Evolutionary conservation across 2,329 filamentous ascomycete species (phyloP).

Genomic region (Fusarium nisikadoi): DNA sequence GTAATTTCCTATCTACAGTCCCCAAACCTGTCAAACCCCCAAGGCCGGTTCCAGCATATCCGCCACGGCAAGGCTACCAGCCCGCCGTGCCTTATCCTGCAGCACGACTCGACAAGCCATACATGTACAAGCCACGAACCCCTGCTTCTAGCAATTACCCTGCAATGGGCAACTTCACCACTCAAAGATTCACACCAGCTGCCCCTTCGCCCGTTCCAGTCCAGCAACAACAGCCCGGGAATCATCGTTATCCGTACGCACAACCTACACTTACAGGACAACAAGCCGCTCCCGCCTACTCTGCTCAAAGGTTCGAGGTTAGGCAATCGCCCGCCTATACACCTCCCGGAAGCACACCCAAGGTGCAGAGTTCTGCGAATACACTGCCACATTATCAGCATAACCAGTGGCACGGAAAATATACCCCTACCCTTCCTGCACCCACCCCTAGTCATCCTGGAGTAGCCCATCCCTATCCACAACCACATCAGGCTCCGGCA

Average conservation of each 20-base stretch:
- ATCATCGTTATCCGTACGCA: constrained; percentile 27
- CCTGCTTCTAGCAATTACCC: constrained; percentile 43
- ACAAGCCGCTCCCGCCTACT: constrained; percentile 23
- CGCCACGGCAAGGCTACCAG: constrained; percentile 44
- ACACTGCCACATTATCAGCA: constrained; percentile 12
- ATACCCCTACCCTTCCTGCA: not conserved
- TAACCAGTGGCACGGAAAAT: constrained; percentile 17
- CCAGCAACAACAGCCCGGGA: constrained; percentile 22
- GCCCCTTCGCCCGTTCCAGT: not conserved
- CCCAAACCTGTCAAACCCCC: constrained; percentile 64
- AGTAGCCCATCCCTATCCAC: not conserved
- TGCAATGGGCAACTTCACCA: constrained; percentile 38
- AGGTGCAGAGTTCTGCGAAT: not conserved
- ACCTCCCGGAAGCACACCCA: constrained; percentile 5
- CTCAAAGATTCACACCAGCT: constrained; percentile 42
- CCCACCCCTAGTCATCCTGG: not conserved
- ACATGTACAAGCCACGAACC: constrained; percentile 63
- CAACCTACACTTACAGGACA: constrained; percentile 13
- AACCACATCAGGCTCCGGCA: constrained; percentile 4
- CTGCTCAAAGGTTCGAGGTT: constrained; percentile 41
- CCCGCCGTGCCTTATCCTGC: constrained; percentile 13
- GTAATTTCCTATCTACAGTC: constrained; percentile 78
- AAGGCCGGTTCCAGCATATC: constrained; percentile 49
- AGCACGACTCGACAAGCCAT: constrained; percentile 57
- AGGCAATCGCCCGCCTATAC: constrained; percentile 28